Evolutionary conservation across 164 flowering plant genomes (phyloP).

Genomic region (Sextonia rubra): DNA sequence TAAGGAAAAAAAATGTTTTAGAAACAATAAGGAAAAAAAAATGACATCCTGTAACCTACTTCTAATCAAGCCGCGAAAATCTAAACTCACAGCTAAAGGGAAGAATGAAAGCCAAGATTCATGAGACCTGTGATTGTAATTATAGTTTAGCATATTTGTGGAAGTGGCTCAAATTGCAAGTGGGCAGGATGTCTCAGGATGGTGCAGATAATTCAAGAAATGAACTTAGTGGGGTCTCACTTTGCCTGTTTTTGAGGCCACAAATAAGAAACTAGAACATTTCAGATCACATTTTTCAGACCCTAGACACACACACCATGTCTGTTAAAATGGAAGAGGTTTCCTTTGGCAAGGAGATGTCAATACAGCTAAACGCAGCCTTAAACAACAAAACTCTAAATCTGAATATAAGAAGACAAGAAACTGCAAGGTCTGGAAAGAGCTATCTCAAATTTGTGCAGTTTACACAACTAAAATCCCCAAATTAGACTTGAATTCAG

Average conservation of each 20-base stretch:
- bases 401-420: not conserved
- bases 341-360: too few species aligned
- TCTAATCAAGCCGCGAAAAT: not conserved
- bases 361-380: too few species aligned
- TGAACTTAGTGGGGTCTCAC: not conserved
- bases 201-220: not conserved
- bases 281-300: not conserved
- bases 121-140: too few species aligned
- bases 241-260: not conserved
- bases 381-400: not conserved
- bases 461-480: too few species aligned
- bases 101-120: too few species aligned
- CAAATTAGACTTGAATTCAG: too few species aligned
- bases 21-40: not conserved
- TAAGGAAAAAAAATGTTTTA: not conserved
- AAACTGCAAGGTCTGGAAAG: not conserved
- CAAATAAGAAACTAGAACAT: not conserved
- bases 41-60: not conserved
- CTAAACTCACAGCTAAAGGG: too few species aligned
- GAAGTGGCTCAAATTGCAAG: too few species aligned
- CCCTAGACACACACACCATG: not conserved
- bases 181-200: too few species aligned
- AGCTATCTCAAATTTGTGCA: too few species aligned
- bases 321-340: not conserved
- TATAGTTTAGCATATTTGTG: too few species aligned